Percentiles rank a stretch among this genome's conserved stretches.
These are phyloP conservation scores for Ananas comosus DNA, from an alignment of 176 grass and related monocot genomes.

Conservation along the genomic window DNA sequence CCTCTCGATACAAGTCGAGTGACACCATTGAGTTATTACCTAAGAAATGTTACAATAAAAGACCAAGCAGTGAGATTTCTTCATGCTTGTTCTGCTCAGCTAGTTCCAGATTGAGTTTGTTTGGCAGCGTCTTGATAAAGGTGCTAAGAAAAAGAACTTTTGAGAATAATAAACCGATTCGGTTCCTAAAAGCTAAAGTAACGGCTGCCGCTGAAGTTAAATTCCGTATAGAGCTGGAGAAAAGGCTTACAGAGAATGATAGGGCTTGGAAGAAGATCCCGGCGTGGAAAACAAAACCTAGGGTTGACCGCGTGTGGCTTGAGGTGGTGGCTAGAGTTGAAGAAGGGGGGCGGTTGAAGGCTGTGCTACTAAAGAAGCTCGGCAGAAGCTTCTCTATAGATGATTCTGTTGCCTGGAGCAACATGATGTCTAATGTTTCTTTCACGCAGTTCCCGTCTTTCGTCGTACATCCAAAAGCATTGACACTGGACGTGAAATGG, in stretches of 20 bases:
- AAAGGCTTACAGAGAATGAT: constrained; percentile 46
- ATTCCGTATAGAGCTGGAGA: constrained; percentile 64
- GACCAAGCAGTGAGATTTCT: constrained; percentile 36
- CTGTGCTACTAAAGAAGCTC: constrained; percentile 53
- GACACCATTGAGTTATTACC: constrained; percentile 49
- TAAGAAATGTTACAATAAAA: constrained; percentile 34
- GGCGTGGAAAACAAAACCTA: constrained; percentile 71
- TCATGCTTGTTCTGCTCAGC: constrained; percentile 55
- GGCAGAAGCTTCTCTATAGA: constrained; percentile 26
- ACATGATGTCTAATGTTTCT: constrained; percentile 69
- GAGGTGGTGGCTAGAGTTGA: constrained; percentile 57
- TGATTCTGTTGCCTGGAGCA: constrained; percentile 69
- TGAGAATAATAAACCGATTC: constrained; percentile 26
- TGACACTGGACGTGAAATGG: constrained; percentile 80
- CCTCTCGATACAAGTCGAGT: constrained; percentile 28
- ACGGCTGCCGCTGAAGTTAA: constrained; percentile 42
- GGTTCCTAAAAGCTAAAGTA: constrained; percentile 60
- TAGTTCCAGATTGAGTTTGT: constrained; percentile 47
- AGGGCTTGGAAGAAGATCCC: constrained; percentile 34
- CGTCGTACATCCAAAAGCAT: constrained; percentile 61
- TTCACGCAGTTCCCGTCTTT: constrained; percentile 65
- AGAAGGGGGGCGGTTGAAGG: constrained; percentile 45
- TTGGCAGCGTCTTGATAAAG: constrained; percentile 43
- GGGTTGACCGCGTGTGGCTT: constrained; percentile 32
- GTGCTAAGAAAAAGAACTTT: constrained; percentile 34